phyloP scores from a whole-genome alignment of 2,329 filamentous ascomycete genomes.

The Trichoderma gracile region DNA sequence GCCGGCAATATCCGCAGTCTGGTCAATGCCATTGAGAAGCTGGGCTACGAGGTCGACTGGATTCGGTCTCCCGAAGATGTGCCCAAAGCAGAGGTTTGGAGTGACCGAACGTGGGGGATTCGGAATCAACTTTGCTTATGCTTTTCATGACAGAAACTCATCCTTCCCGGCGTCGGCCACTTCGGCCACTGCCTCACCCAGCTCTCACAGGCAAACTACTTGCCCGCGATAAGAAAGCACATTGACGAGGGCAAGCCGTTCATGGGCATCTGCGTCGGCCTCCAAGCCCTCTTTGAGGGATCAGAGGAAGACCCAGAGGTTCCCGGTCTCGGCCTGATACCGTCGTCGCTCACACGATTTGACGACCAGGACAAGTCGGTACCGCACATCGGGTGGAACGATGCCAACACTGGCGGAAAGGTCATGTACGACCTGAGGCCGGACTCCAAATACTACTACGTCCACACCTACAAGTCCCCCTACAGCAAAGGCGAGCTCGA shows the following conservation, averaged over 20 bases:
- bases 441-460: slow-evolving; percentile 96
- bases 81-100: slow-evolving; percentile 71
- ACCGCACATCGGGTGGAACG: slow-evolving; percentile 99
- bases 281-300: slow-evolving; percentile 86
- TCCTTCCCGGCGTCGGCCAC: slow-evolving; percentile 94
- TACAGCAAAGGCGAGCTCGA: slow-evolving; percentile 76
- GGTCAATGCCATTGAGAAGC: slow-evolving; percentile 95
- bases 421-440: slow-evolving; percentile 75
- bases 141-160: slow-evolving; percentile 67
- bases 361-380: slow-evolving; percentile 78
- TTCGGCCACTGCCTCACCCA: slow-evolving; percentile 94
- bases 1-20: slow-evolving; percentile 95
- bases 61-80: slow-evolving; percentile 83
- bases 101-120: background rate
- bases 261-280: slow-evolving; percentile 94
- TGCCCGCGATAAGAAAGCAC: slow-evolving; percentile 78
- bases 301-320: slow-evolving; percentile 76
- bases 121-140: slow-evolving; percentile 10
- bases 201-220: slow-evolving; percentile 77
- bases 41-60: slow-evolving; percentile 93
- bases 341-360: slow-evolving; percentile 72
- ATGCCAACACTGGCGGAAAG: slow-evolving; percentile 63
- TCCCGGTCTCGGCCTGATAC: slow-evolving; percentile 74
- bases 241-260: slow-evolving; percentile 93
- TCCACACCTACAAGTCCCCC: slow-evolving; percentile 87